Conservation (phyloP, 2,329 filamentous ascomycete genomes). For the Arthroderma sp. region DNA sequence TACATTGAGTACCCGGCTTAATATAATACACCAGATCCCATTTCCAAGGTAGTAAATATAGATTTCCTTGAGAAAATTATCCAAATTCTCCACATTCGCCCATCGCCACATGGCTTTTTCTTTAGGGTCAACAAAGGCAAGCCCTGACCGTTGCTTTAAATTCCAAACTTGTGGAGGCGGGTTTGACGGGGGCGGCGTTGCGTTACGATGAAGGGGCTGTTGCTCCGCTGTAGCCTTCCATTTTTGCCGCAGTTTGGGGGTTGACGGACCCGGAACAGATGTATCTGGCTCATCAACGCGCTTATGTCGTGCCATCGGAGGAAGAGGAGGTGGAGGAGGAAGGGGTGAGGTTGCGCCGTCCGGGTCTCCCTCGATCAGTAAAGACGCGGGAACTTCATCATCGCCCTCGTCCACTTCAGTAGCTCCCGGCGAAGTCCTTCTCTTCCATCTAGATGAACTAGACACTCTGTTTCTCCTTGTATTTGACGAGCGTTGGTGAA, state of each 20-base stretch:
- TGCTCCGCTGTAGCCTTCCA: slow-evolving; percentile 38
- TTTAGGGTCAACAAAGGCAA: slow-evolving; percentile 43
- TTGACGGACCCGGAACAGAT: slow-evolving; percentile 28
- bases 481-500: slow-evolving; percentile 20
- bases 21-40: slow-evolving; percentile 72
- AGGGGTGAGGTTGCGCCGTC: slow-evolving; percentile 27
- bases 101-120: slow-evolving; percentile 84
- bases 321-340: slow-evolving; percentile 23
- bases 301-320: slow-evolving; percentile 10
- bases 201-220: slow-evolving; percentile 21
- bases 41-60: slow-evolving; percentile 77
- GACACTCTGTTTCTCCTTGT: slow-evolving; percentile 7
- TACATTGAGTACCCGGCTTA: slow-evolving; percentile 58
- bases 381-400: slow-evolving; percentile 46
- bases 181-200: neutral
- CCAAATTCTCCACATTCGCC: slow-evolving; percentile 80
- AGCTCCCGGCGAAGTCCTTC: slow-evolving; percentile 12
- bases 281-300: slow-evolving; percentile 11
- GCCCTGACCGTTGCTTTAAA: slow-evolving; percentile 10
- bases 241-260: slow-evolving; percentile 30
- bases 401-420: slow-evolving; percentile 15
- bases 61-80: slow-evolving; percentile 72
- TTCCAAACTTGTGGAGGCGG: slow-evolving; percentile 1
- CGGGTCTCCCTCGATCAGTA: slow-evolving; percentile 44
- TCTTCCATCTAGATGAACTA: slow-evolving; percentile 19